A percentile compares a stretch with the other conserved stretches of the same genome.
These are phyloP conservation scores for Trichodelitschia bisporula DNA, from an alignment of 495 filamentous ascomycete species.

Conservation along the genomic window DNA sequence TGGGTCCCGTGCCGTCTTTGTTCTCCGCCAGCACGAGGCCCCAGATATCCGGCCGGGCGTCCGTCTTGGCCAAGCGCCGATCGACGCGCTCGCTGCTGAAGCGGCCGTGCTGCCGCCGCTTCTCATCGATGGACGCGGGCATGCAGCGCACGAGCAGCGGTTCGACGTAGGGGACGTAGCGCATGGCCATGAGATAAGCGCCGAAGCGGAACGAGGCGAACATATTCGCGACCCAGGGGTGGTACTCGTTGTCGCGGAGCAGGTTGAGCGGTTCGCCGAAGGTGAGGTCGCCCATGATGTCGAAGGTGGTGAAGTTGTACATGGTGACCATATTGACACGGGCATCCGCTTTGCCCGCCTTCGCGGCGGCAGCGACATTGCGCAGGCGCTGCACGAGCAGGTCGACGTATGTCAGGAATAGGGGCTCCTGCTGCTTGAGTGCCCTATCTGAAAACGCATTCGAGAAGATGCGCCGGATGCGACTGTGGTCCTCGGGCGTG, in stretches of 20 bases:
- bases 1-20: slow-evolving; percentile 6
- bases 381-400: slow-evolving; percentile 14
- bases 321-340: slow-evolving; percentile 19
- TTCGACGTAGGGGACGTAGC: not conserved
- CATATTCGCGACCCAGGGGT: slow-evolving; percentile 20
- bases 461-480: slow-evolving; percentile 20
- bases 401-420: slow-evolving; percentile 20
- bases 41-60: slow-evolving; percentile 12
- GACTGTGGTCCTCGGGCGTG: slow-evolving; percentile 18
- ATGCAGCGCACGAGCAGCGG: slow-evolving; percentile 1
- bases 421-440: slow-evolving; percentile 22
- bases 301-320: slow-evolving; percentile 30
- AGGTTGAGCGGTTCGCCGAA: slow-evolving; percentile 27
- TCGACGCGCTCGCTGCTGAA: slow-evolving; percentile 2
- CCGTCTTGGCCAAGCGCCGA: slow-evolving; percentile 4
- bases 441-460: slow-evolving; percentile 27
- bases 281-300: slow-evolving; percentile 31
- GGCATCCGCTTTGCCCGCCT: not conserved
- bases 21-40: slow-evolving; percentile 15
- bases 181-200: slow-evolving; percentile 7
- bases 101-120: slow-evolving; percentile 4
- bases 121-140: slow-evolving; percentile 1
- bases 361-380: slow-evolving; percentile 3
- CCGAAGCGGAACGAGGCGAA: slow-evolving; percentile 16
- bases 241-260: slow-evolving; percentile 20